These are phyloP conservation scores for Schoenoplectus tabernaemontani DNA, from an alignment of 202 grass and related monocot genomes.

Conservation along the genomic window DNA sequence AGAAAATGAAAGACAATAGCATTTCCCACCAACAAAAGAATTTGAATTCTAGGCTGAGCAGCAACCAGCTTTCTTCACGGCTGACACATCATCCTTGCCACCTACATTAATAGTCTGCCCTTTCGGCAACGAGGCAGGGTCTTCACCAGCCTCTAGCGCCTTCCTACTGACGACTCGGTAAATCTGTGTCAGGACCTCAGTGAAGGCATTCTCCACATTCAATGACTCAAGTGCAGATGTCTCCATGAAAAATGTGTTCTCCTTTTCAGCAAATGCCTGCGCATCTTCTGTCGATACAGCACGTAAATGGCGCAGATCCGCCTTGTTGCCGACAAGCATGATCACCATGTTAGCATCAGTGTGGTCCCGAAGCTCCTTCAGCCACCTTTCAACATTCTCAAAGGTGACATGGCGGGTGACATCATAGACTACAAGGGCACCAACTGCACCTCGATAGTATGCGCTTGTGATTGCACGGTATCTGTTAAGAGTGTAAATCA, in stretches of 20 bases:
- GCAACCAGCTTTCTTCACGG: conserved; percentile 56
- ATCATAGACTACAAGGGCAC: conserved; percentile 70
- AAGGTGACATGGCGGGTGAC: conserved; percentile 80
- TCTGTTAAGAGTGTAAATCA: conserved; percentile 22
- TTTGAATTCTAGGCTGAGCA: conserved; percentile 52
- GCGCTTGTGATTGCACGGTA: conserved; percentile 89
- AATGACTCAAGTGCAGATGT: conserved; percentile 72
- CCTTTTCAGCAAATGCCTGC: conserved; percentile 63
- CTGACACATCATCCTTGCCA: conserved; percentile 64
- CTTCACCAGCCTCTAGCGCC: conserved; percentile 61
- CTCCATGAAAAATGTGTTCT: conserved; percentile 83
- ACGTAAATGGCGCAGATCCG: conserved; percentile 71
- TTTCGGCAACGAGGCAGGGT: conserved; percentile 53
- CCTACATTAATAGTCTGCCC: conserved; percentile 73
- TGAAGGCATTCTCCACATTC: conserved; percentile 83
- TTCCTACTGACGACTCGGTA: conserved; percentile 81
- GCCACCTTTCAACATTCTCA: conserved; percentile 82
- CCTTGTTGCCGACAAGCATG: conserved; percentile 91
- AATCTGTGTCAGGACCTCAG: conserved; percentile 75
- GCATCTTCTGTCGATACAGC: conserved; percentile 54
- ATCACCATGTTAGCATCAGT: conserved; percentile 88
- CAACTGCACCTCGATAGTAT: conserved; percentile 76
- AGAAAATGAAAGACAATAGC: neutral
- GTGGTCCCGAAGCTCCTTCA: conserved; percentile 83
- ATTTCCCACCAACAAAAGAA: conserved; percentile 10